Evolutionary conservation across 2,329 filamentous ascomycete genomes (phyloP), one percentile per base, ranked within the genome.

Genomic region (Tricladium varicosporioides): DNA sequence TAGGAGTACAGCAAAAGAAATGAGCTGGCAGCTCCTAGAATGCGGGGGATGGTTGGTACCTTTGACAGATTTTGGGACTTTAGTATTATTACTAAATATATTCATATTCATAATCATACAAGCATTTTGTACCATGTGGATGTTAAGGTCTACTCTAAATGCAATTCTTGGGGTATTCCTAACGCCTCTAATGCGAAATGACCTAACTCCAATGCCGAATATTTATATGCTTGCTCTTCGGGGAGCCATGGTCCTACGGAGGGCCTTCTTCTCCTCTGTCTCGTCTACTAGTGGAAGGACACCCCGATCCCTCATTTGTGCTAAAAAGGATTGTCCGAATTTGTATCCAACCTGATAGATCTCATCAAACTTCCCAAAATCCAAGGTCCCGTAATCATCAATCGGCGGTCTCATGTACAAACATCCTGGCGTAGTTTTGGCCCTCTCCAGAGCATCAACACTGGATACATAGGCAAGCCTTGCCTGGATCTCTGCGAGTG

Each of bases 341-440:
- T 83, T 80, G 73, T 96, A 96, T 1, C 94, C 95, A 10, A 97
- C 81, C 64, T 88, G 81, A 69, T 95, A 96, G 53, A 99, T 93
- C 78, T 99, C 95, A 68, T 97, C 93, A 72, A 99, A 99, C 73
- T 96, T 97, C 60, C 86, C 90, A 77, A 99, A 99, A 57, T 99
- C 94, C 31, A 99, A 77, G 1, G 94, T 99, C 4, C 92, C 94
- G 66, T 96, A 99, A 1, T 84, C 81, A 69, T 97, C 94, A 61
- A 99, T 89, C 0, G 94, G 94, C 4, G 95, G 95, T 1, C 94
- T 84, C 91, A 99, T 96, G 73, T 99, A 99, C 52, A 96, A 80
- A 72, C 93, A 97, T 0, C 94, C 94, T 0, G 91, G 85, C 68
- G 89, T 93, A 4, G 81, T 88, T 79, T 99, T 99, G 19, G 94